Evolutionary conservation across 1,284 basidiomycete species (phyloP).

Genomic region (Erythrobasidium hasegawianum): DNA sequence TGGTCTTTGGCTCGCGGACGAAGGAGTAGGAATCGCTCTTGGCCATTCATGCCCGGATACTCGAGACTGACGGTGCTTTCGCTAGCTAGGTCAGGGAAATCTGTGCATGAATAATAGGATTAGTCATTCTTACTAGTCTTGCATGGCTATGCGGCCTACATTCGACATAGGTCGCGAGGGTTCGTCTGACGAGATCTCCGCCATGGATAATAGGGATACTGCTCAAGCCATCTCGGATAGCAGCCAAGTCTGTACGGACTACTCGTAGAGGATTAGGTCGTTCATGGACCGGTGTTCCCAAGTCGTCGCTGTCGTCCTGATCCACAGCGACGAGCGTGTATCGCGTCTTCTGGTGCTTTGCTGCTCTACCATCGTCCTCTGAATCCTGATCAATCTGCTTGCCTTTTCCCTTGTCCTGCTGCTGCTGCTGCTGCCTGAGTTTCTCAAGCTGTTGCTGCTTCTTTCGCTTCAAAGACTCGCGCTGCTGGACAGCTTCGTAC

Average conservation of each 20-base stretch:
- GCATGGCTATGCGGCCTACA: conserved; percentile 3
- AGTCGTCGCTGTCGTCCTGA: not conserved
- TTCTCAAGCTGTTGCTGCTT: conserved; percentile 12
- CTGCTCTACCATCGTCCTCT: not conserved
- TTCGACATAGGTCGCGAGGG: not conserved
- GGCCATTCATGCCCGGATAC: conserved; percentile 22
- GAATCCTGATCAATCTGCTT: conserved; percentile 1
- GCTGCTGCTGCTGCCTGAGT: not conserved
- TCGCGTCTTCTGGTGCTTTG: not conserved
- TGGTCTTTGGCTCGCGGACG: conserved; percentile 25
- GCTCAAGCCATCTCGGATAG: conserved; percentile 3
- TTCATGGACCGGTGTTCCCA: conserved; percentile 26
- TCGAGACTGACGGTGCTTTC: conserved; percentile 13
- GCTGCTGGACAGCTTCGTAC: not conserved
- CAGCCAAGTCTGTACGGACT: conserved; percentile 7
- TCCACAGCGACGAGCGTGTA: not conserved
- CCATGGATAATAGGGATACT: conserved; percentile 9
- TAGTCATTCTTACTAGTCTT: not conserved
- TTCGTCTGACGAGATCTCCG: conserved; percentile 13
- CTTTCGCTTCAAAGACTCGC: conserved; percentile 7
- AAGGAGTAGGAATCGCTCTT: conserved; percentile 22
- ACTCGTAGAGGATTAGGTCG: conserved; percentile 14
- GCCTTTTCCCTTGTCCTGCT: conserved; percentile 16
- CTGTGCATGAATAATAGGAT: conserved; percentile 4
- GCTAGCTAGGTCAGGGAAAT: conserved; percentile 17